Evolutionary conservation across 345 rosid species (phyloP).

Genomic region (Lumnitzera racemosa): DNA sequence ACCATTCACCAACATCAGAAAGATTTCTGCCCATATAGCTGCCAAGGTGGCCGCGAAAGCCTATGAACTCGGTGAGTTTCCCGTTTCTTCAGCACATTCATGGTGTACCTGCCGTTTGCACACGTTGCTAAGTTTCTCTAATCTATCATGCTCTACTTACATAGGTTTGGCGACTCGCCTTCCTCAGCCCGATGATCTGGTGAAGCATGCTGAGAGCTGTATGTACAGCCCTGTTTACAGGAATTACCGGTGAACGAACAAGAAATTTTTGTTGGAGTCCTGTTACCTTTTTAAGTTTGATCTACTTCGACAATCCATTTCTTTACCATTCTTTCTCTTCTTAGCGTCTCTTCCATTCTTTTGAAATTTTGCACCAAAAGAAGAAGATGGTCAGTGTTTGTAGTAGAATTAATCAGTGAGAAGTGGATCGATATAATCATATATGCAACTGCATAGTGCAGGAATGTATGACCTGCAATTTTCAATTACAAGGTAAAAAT

Average conservation of each 20-base stretch:
- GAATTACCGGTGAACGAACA: slow-evolving; percentile 40
- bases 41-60: slow-evolving; percentile 87
- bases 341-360: too few relatives aligned
- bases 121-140: background rate
- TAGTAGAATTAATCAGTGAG: too few relatives aligned
- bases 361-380: too few relatives aligned
- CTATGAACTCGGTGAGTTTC: slow-evolving; percentile 74
- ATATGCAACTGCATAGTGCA: too few relatives aligned
- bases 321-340: too few relatives aligned
- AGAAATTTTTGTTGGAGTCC: background rate
- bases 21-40: slow-evolving; percentile 89
- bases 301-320: too few relatives aligned
- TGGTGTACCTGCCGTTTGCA: background rate
- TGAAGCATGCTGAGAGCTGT: slow-evolving; percentile 77
- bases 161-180: slow-evolving; percentile 82
- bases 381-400: too few relatives aligned
- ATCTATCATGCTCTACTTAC: background rate
- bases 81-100: background rate
- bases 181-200: slow-evolving; percentile 69
- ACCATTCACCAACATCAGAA: slow-evolving; percentile 77
- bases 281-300: background rate
- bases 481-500: too few relatives aligned
- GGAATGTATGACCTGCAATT: too few relatives aligned
- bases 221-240: slow-evolving; percentile 86
- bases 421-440: too few relatives aligned